A percentile compares a stretch with the other conserved stretches of the same genome.
These are phyloP conservation scores for Achaetomiella virescens DNA, from an alignment of 495 filamentous ascomycete genomes.

Conservation along the genomic window DNA sequence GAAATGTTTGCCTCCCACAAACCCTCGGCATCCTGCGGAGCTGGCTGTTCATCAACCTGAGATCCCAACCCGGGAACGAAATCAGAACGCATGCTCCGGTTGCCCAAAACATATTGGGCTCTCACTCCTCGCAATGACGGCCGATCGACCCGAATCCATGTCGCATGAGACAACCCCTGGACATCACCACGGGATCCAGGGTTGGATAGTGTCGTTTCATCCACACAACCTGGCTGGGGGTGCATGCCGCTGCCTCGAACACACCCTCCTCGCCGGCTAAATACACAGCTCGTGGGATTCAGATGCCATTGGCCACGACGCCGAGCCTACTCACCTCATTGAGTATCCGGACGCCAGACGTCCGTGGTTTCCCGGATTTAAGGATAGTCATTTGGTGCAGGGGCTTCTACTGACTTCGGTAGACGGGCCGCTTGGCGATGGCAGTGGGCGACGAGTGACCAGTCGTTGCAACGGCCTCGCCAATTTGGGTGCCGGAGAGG, in stretches of 20 bases:
- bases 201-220: not conserved
- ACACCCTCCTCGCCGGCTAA: conserved; percentile 6
- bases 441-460: not conserved
- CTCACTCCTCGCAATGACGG: conserved; percentile 1
- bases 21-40: too few species aligned
- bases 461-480: not conserved
- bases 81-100: not conserved
- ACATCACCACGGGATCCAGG: not conserved
- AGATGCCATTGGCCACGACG: conserved; percentile 1
- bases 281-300: not conserved
- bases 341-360: conserved; percentile 12
- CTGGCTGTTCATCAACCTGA: too few species aligned
- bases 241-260: conserved; percentile 1
- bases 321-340: not conserved
- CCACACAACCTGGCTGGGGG: conserved; percentile 7
- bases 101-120: not conserved
- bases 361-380: conserved; percentile 7
- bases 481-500: not conserved
- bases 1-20: too few species aligned
- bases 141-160: conserved; percentile 10
- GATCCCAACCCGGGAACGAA: not conserved
- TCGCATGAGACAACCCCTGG: conserved; percentile 7
- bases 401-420: conserved; percentile 2
- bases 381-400: not conserved
- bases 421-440: conserved; percentile 10